Evolutionary conservation across 805 yeast species (phyloP), one percentile per base, ranked within the genome.

Genomic region (Spathaspora gorwiae): DNA sequence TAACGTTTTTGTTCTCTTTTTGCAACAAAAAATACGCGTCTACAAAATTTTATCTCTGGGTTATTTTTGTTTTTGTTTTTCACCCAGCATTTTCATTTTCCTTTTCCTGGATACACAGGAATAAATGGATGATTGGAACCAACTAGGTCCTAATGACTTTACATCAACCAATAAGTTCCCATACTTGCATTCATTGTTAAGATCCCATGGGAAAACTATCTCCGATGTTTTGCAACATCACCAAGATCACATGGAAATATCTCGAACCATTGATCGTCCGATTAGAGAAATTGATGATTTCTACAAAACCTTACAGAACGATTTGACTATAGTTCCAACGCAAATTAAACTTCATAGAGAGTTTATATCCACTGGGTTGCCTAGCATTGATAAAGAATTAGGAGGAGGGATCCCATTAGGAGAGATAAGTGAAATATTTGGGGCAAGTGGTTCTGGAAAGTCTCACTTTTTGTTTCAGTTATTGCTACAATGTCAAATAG

Each of bases 371-470:
- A 65, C 70, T 0, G 68, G 69, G 1, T 40, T 66, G 9, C 45
- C 53, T 1, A 34, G 48, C 6, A 37, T 66, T n/a, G 70, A 66
- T 47, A 26, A 35, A 30, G 52, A 54, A 29, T 48, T 66, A 29
- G 60, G 58, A 14, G 70, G 70, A 3, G 71, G 71, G 3, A 49
- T 66, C 4, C 61, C 61, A 0, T 7, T 53, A 6, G 68, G 69
- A 3, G 61, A 61, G 35, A 47, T 67, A 7, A 82, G 90, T 0
- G 98, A 90, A 65, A 59, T 92, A 3, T 82, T 81, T 53, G 98
- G 98, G 0, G 85, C 84, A 26, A 81, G 95, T 42, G 87, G 95
- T 0, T 76, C 86, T 1, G 98, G 97, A 0, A 92, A 92, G 56
- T 83, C 97, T 0, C 95, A 90, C 53, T 64, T 90, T 4, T 65